Conservation (phyloP, 352 stramenopile species). For the Peronosclerospora sorghi region DNA sequence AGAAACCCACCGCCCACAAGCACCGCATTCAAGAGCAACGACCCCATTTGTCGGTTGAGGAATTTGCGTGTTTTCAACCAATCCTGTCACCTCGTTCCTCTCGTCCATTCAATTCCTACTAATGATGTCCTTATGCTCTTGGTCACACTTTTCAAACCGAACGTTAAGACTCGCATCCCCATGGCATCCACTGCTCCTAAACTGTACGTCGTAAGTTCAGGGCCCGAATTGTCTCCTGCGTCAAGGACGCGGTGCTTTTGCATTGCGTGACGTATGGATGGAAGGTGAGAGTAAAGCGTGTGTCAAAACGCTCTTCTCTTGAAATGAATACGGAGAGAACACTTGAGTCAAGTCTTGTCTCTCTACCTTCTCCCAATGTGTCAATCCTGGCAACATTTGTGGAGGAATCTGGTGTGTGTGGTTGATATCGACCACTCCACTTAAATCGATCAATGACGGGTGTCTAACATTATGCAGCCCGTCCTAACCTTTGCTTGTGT, state of each 20-base stretch:
- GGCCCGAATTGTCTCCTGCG: slow-evolving; percentile 41
- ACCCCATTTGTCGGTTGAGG: slow-evolving; percentile 14
- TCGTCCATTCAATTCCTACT: slow-evolving; percentile 25
- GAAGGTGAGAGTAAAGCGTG: slow-evolving; percentile 80
- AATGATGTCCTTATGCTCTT: not conserved
- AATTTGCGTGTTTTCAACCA: slow-evolving; percentile 21
- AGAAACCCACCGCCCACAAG: slow-evolving; percentile 55
- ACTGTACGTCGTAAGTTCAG: slow-evolving; percentile 51
- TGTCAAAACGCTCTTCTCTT: slow-evolving; percentile 53
- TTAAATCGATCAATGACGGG: slow-evolving; percentile 84
- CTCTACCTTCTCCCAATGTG: slow-evolving; percentile 66
- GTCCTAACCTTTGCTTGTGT: slow-evolving; percentile 44
- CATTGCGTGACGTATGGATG: slow-evolving; percentile 32
- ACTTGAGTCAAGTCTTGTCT: slow-evolving; percentile 6
- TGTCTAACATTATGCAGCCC: slow-evolving; percentile 57
- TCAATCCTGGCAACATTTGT: slow-evolving; percentile 40
- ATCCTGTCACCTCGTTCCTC: slow-evolving; percentile 6
- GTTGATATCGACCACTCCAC: slow-evolving; percentile 42
- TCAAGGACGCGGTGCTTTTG: slow-evolving; percentile 2
- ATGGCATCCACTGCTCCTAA: slow-evolving; percentile 72
- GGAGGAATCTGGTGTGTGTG: slow-evolving; percentile 83
- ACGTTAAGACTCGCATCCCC: slow-evolving; percentile 55
- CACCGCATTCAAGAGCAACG: slow-evolving; percentile 49
- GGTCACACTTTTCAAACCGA: slow-evolving; percentile 80
- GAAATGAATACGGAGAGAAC: slow-evolving; percentile 61